Evolutionary conservation across 306 rosid species (phyloP).

Genomic region (Biancaea sappan): DNA sequence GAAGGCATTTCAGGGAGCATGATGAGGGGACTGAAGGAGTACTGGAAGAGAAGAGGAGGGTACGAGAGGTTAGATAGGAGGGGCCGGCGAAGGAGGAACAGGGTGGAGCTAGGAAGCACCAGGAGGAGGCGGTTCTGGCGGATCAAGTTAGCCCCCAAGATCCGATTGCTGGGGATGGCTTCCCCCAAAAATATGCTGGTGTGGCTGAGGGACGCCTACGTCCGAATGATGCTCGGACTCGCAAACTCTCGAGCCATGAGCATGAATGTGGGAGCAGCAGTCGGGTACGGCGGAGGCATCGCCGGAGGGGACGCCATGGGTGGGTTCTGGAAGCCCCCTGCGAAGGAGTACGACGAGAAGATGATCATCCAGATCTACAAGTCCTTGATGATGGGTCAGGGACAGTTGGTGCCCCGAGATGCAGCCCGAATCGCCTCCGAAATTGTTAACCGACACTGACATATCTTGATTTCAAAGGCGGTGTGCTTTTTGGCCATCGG

Average conservation of each 20-base stretch:
- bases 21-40: conserved; percentile 49
- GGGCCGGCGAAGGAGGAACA: conserved; percentile 31
- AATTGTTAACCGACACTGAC: conserved; percentile 35
- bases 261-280: conserved; percentile 19
- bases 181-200: conserved; percentile 61
- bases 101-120: conserved; percentile 36
- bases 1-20: conserved; percentile 52
- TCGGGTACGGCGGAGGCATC: conserved; percentile 41
- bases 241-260: conserved; percentile 61
- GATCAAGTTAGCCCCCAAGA: conserved; percentile 57
- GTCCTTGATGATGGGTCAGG: conserved; percentile 52
- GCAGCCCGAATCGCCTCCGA: conserved; percentile 29
- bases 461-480: background rate
- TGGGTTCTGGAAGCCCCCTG: conserved; percentile 35
- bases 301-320: background rate
- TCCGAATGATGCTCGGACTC: conserved; percentile 66
- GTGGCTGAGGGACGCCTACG: conserved; percentile 82
- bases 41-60: conserved; percentile 53
- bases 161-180: conserved; percentile 41
- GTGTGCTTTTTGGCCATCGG: background rate
- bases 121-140: conserved; percentile 52
- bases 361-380: conserved; percentile 70
- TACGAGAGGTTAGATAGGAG: conserved; percentile 50
- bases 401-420: conserved; percentile 43
- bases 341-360: conserved; percentile 81